These are phyloP conservation scores for Rhodamnia argentea DNA, from an alignment of 345 rosid species.

Conservation along the genomic window DNA sequence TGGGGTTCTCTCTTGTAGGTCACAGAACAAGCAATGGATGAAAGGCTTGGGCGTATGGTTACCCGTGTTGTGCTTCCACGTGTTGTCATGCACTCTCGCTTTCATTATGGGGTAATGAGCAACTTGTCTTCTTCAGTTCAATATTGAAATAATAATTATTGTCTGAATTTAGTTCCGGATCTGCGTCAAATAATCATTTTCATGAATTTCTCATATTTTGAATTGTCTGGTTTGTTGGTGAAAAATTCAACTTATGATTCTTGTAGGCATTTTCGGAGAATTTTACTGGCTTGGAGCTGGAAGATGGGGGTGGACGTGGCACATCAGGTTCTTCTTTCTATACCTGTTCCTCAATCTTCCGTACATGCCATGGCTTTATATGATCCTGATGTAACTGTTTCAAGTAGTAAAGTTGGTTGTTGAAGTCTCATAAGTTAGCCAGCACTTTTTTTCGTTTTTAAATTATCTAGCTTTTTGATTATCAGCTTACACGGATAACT, in stretches of 20 bases:
- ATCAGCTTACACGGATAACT: not conserved
- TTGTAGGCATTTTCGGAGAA: conserved; percentile 89
- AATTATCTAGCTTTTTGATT: not conserved
- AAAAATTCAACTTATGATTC: not conserved
- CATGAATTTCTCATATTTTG: not conserved
- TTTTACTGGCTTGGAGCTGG: conserved; percentile 95
- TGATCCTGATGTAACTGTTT: not conserved
- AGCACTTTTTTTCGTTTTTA: not conserved
- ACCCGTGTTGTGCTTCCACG: conserved; percentile 96
- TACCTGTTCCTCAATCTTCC: not conserved
- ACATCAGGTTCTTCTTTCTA: conserved; percentile 54
- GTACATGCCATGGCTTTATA: not conserved
- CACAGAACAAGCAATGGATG: conserved; percentile 78
- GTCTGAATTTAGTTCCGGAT: not conserved
- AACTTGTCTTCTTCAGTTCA: not conserved
- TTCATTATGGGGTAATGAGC: conserved; percentile 81
- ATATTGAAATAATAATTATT: not conserved
- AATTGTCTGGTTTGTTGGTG: not conserved
- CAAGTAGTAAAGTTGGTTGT: not conserved
- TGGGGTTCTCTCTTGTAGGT: conserved; percentile 33
- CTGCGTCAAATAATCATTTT: not conserved
- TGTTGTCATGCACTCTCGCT: conserved; percentile 91
- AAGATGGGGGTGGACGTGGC: conserved; percentile 99
- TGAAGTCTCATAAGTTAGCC: not conserved
- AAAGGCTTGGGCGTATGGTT: conserved; percentile 85